These are phyloP conservation scores for Ramichloridium luteum DNA, from an alignment of 2,329 filamentous ascomycete species.

Conservation along the genomic window DNA sequence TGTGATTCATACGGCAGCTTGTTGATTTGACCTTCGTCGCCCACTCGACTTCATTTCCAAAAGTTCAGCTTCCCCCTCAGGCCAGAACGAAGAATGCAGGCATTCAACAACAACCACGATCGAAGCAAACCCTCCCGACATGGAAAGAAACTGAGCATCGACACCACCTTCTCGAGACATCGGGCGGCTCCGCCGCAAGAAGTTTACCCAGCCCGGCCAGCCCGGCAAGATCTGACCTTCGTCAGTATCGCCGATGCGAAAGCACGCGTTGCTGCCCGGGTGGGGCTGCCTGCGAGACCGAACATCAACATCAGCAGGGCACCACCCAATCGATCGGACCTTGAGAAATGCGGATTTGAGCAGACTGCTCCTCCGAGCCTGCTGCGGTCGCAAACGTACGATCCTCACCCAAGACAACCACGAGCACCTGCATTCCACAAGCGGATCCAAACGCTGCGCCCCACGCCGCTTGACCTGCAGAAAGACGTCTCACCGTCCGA, in stretches of 20 bases:
- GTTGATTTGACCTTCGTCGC: not conserved
- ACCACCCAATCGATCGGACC: slow-evolving; percentile 9
- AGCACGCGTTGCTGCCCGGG: slow-evolving; percentile 8
- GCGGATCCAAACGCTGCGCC: slow-evolving; percentile 17
- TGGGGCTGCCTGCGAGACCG: too few relatives aligned
- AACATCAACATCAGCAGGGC: slow-evolving; percentile 18
- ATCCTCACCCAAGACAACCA: slow-evolving; percentile 34
- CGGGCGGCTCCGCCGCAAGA: slow-evolving; percentile 34
- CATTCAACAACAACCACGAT: slow-evolving; percentile 3
- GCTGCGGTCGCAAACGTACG: not conserved
- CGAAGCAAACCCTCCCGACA: slow-evolving; percentile 5
- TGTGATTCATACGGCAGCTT: not conserved
- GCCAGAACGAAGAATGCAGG: slow-evolving; percentile 1
- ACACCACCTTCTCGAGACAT: slow-evolving; percentile 52
- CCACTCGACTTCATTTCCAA: not conserved
- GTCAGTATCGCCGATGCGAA: slow-evolving; percentile 15
- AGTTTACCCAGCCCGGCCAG: slow-evolving; percentile 27
- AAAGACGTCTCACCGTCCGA: slow-evolving; percentile 53
- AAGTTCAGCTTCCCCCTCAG: not conserved
- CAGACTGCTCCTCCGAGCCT: not conserved
- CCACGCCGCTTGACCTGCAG: slow-evolving; percentile 20
- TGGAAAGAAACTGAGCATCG: slow-evolving; percentile 30
- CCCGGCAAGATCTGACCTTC: slow-evolving; percentile 16
- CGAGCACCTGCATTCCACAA: slow-evolving; percentile 12
- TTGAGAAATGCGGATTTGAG: slow-evolving; percentile 6